These are phyloP conservation scores for Yamadazyma atlantica DNA, from an alignment of 1,139 yeast species.

Conservation along the genomic window DNA sequence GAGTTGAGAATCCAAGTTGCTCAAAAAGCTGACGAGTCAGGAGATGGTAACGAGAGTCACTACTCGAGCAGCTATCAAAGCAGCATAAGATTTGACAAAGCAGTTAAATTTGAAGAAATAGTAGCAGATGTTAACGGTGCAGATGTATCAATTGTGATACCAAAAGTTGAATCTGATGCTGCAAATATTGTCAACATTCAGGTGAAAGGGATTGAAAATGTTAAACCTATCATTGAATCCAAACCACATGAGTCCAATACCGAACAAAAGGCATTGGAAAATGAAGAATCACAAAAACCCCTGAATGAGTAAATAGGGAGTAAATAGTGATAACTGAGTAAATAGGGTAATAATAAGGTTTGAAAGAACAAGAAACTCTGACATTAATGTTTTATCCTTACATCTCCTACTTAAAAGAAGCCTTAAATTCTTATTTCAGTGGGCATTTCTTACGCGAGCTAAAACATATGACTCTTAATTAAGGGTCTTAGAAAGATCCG, in stretches of 20 bases:
- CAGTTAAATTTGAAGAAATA: constrained; percentile 20
- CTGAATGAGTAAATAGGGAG: no score
- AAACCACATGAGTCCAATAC: constrained; percentile 2
- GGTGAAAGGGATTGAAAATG: constrained; percentile 7
- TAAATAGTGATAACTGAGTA: no score
- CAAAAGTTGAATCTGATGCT: constrained; percentile 21
- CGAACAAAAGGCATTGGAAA: not conserved
- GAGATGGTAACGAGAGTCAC: constrained; percentile 10
- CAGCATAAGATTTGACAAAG: constrained; percentile 21
- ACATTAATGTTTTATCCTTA: no score
- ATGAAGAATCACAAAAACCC: not conserved
- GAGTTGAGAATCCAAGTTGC: constrained; percentile 16
- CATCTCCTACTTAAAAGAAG: no score
- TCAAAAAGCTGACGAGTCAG: constrained; percentile 10
- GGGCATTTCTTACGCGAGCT: no score
- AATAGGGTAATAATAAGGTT: no score
- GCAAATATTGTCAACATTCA: constrained; percentile 16
- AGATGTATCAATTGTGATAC: constrained; percentile 19
- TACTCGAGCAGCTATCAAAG: constrained; percentile 19
- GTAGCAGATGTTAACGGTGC: constrained; percentile 19
- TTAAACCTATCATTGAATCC: constrained; percentile 1
- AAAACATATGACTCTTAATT: no score
- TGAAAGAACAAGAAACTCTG: no score
- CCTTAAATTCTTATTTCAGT: no score
- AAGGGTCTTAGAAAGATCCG: no score